Base-by-base conservation (phyloP, 805 yeast species). In the Kluyveromyces dobzhanskii region DNA sequence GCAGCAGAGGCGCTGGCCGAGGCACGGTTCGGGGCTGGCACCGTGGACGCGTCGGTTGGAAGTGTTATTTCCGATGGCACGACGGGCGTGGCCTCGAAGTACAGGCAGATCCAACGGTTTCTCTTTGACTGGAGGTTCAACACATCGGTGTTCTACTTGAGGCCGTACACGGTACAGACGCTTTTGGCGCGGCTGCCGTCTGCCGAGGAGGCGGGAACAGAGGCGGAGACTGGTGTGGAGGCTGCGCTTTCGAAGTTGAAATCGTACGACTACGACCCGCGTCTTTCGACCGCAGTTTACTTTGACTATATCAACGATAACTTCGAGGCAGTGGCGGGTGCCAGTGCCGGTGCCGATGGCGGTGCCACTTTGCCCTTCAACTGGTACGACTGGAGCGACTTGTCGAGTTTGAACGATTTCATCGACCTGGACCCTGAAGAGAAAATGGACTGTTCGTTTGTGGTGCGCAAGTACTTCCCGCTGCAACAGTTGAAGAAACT, bases 371-470 rank as follows among this genome's bases (percentile, higher is more conserved):
- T 75, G 0, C 72, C 74, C 1, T 73, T 75, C 48, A 73, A 71
- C 38, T 75, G 80, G 81, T 69, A 67, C 39, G 81, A 75, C 46
- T 75, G 78, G 77, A 62, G 65, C 0, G 74, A 72, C 45, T 53
- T 72, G 45, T 62, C 39, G 27, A 10, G 29, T 3, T 31, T 42
- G 14, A 42, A 70, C 0, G 53, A 54, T 9, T 54, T 70, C 36
- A 65, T 71, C 45, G 61, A 65, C 33, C 49, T 66, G 29, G 53
- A 62, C 3, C 69, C 62, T 39, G 40, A 54, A 8, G 50, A 49
- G 1, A 45, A 46, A 13, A 33, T 45, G 24, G 33, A 38, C 16
- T 57, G 62, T 39, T 30, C 41, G 4, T 46, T 51, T 13, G 41
- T 55, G 12, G 53, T 44, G 32, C 51, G 50, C 27, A 45, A 50